Conservation (phyloP, 768 basidiomycete species). For the Heimioporus sp. region DNA sequence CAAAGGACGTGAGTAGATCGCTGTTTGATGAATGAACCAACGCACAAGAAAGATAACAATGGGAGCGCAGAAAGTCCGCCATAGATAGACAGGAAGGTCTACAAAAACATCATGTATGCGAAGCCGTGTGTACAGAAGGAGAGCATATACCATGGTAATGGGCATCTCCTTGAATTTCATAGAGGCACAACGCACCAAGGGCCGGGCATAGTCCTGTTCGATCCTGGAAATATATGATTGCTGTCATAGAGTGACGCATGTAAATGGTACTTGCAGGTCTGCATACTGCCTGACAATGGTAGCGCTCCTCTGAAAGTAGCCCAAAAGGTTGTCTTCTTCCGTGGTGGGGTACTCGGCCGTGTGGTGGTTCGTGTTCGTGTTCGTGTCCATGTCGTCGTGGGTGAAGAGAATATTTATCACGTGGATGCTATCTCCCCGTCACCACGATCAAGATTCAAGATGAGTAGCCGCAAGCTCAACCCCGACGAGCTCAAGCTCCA, state of each 20-base stretch:
- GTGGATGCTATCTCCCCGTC: constrained; percentile 6
- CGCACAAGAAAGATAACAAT: constrained; percentile 40
- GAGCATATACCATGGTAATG: constrained; percentile 22
- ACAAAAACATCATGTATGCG: constrained; percentile 5
- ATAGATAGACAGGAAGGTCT: constrained; percentile 45
- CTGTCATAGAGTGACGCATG: neutral
- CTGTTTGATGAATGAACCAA: constrained; percentile 7
- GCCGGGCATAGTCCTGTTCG: constrained; percentile 44
- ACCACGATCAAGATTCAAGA: constrained; percentile 33
- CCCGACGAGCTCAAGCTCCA: constrained; percentile 59
- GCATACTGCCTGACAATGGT: constrained; percentile 28
- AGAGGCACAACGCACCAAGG: constrained; percentile 28
- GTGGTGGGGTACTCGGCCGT: neutral
- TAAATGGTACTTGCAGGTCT: constrained; percentile 20
- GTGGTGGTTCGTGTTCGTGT: neutral
- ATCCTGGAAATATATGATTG: constrained; percentile 30
- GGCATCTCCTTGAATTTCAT: constrained; percentile 24
- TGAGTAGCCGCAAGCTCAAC: constrained; percentile 62
- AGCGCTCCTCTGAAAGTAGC: constrained; percentile 30
- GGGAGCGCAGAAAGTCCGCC: constrained; percentile 35
- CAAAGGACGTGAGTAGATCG: neutral
- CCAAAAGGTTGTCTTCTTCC: constrained; percentile 19
- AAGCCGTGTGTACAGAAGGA: neutral
- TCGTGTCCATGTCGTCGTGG: constrained; percentile 12
- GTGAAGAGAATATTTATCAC: constrained; percentile 11